phyloP scores from a whole-genome alignment of 1,284 basidiomycete species.

The Puccinia hordei region DNA sequence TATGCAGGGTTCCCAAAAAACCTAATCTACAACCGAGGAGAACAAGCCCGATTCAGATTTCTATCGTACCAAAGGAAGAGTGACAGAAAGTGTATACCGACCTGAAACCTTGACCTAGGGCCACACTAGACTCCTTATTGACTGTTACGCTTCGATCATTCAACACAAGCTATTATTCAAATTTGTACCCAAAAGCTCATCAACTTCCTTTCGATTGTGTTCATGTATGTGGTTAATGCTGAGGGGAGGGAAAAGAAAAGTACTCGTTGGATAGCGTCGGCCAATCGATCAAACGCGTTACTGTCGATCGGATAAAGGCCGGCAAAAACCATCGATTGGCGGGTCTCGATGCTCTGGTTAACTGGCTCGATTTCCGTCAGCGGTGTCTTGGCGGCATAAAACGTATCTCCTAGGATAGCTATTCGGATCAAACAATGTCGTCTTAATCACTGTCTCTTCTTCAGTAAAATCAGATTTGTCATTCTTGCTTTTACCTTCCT shows the following conservation, averaged over 20 bases:
- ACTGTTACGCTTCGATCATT: slow-evolving; percentile 88
- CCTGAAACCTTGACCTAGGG: slow-evolving; percentile 84
- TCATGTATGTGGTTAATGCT: slow-evolving; percentile 40
- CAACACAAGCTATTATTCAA: slow-evolving; percentile 68
- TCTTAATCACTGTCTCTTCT: slow-evolving; percentile 51
- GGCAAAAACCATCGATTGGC: slow-evolving; percentile 96
- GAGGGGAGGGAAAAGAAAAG: slow-evolving; percentile 28
- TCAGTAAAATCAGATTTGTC: neutral
- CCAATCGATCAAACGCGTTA: slow-evolving; percentile 86
- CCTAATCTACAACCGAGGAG: slow-evolving; percentile 69
- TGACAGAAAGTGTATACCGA: neutral
- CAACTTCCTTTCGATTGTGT: neutral
- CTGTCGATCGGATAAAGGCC: slow-evolving; percentile 92
- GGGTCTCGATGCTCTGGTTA: slow-evolving; percentile 80
- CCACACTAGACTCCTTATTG: slow-evolving; percentile 88
- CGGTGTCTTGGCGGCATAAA: slow-evolving; percentile 72
- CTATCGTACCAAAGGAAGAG: neutral
- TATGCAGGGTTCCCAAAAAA: slow-evolving; percentile 92
- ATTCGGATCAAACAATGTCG: slow-evolving; percentile 52
- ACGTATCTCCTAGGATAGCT: slow-evolving; percentile 92
- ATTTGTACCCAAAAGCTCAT: neutral
- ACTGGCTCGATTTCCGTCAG: slow-evolving; percentile 71
- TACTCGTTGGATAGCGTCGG: slow-evolving; percentile 91
- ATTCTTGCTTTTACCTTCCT: slow-evolving; percentile 70
- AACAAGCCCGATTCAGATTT: neutral